Evolutionary conservation across 2,329 filamentous ascomycete genomes (phyloP).

Genomic region (Hymenoscyphus infarciens): DNA sequence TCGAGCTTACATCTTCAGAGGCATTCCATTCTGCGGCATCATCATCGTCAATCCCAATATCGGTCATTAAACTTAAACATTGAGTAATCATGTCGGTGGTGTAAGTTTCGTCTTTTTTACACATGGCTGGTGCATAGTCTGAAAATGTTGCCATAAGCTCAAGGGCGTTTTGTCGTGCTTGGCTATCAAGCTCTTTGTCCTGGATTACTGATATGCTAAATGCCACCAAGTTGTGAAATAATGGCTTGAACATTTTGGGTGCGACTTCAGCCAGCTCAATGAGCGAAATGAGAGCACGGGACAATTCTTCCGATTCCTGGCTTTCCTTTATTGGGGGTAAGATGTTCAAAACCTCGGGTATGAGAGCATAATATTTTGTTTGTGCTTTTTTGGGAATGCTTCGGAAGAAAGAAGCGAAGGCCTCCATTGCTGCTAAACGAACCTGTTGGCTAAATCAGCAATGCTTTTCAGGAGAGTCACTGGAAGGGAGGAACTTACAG

Average conservation of each 20-base stretch:
- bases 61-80: constrained; percentile 96
- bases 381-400: constrained; percentile 85
- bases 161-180: constrained; percentile 88
- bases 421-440: constrained; percentile 90
- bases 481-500: constrained; percentile 48
- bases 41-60: constrained; percentile 90
- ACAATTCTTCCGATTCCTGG: constrained; percentile 85
- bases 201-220: constrained; percentile 93
- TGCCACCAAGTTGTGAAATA: constrained; percentile 90
- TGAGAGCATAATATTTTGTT: constrained; percentile 78
- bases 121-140: constrained; percentile 90
- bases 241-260: constrained; percentile 92
- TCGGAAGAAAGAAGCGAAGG: constrained; percentile 93
- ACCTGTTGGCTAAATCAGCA: constrained; percentile 51
- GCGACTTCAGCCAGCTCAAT: constrained; percentile 94
- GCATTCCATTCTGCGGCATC: constrained; percentile 91
- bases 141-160: constrained; percentile 98
- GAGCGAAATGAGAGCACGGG: constrained; percentile 81
- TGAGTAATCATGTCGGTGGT: constrained; percentile 97
- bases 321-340: constrained; percentile 90
- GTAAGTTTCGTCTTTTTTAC: constrained; percentile 88
- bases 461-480: neutral
- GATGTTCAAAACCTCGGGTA: constrained; percentile 91
- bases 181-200: constrained; percentile 89
- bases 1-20: constrained; percentile 73